Conservation (phyloP, 768 basidiomycete species). For the Mrakia blollopis region DNA sequence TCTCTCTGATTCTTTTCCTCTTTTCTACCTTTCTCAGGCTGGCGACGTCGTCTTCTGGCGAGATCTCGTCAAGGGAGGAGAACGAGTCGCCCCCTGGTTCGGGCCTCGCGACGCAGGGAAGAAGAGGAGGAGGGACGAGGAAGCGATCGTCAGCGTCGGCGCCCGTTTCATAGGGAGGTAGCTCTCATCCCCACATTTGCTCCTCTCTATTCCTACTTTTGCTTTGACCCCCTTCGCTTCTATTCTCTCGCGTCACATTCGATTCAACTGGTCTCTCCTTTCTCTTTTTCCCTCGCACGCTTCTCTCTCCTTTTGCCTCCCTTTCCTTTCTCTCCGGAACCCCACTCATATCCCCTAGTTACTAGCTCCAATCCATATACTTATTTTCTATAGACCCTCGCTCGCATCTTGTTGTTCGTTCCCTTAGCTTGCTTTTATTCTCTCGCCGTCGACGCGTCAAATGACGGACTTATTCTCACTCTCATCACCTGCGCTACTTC, state of each 20-base stretch:
- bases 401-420: not conserved
- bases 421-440: not conserved
- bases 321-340: too few relatives aligned
- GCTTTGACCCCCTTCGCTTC: too few relatives aligned
- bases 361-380: not conserved
- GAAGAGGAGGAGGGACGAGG: constrained; percentile 8
- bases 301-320: not conserved
- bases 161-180: not conserved
- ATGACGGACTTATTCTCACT: not conserved
- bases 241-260: too few relatives aligned
- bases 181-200: not conserved
- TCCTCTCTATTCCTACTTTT: too few relatives aligned
- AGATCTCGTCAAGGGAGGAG: constrained; percentile 24
- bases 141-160: not conserved
- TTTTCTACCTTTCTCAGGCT: not conserved
- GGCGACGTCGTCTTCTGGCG: constrained; percentile 27
- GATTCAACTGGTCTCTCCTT: not conserved
- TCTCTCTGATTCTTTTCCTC: not conserved
- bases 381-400: not conserved
- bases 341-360: not conserved
- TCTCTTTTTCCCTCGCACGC: not conserved
- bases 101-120: not conserved
- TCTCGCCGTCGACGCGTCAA: not conserved
- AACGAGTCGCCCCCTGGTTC: constrained; percentile 13
- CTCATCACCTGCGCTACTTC: not conserved